phyloP scores from a whole-genome alignment of 768 basidiomycete genomes.

The Phaeolepiota aurea region DNA sequence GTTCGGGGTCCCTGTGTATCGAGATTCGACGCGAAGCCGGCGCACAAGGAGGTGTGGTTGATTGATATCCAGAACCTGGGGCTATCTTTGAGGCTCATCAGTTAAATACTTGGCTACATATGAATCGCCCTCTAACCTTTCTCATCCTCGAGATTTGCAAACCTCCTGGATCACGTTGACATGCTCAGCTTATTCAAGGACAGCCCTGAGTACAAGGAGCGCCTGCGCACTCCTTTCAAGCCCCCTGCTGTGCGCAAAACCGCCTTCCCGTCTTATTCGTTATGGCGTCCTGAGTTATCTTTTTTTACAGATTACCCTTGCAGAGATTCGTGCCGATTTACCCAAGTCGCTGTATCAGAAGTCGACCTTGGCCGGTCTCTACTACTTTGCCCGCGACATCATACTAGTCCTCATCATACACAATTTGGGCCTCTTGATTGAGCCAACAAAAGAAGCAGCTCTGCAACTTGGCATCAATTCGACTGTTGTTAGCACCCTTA shows the following conservation, averaged over 20 bases:
- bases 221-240: conserved; percentile 30
- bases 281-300: neutral
- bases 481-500: conserved; percentile 4
- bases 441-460: conserved; percentile 22
- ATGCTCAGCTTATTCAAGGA: conserved; percentile 27
- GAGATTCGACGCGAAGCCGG: too few relatives aligned
- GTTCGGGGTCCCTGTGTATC: neutral
- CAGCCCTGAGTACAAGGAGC: conserved; percentile 32
- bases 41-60: neutral
- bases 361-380: conserved; percentile 35
- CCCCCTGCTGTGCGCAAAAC: conserved; percentile 29
- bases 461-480: neutral
- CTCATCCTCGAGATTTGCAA: conserved; percentile 1
- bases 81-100: neutral
- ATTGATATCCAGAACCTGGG: neutral
- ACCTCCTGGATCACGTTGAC: neutral
- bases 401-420: conserved; percentile 36
- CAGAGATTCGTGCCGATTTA: conserved; percentile 42
- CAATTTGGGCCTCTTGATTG: conserved; percentile 38
- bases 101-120: conserved; percentile 1
- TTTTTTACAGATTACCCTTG: conserved; percentile 30
- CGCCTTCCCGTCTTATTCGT: neutral
- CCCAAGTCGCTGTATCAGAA: conserved; percentile 45
- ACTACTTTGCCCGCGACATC: conserved; percentile 39
- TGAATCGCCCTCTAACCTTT: neutral